Percentiles rank a stretch among this genome's conserved stretches.
Evolutionary conservation across 2,329 filamentous ascomycete genomes (phyloP).

Genomic region (Fusarium siculi): DNA sequence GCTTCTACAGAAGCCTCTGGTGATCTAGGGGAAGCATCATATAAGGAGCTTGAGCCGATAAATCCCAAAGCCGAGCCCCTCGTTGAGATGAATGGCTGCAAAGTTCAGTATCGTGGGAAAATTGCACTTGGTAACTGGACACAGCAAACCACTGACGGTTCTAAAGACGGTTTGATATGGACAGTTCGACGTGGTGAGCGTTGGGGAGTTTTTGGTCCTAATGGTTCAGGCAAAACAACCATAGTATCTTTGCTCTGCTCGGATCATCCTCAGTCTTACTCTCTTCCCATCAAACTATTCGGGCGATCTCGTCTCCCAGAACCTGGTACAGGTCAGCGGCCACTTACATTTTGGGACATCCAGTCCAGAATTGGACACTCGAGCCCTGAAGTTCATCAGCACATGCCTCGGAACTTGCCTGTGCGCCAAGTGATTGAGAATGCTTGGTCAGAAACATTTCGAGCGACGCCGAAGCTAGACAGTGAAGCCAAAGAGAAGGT

Average conservation of each 20-base stretch:
- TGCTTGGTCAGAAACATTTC: conserved; percentile 91
- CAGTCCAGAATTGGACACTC: conserved; percentile 92
- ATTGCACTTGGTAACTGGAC: conserved; percentile 84
- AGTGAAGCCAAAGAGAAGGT: conserved; percentile 67
- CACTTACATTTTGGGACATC: conserved; percentile 92
- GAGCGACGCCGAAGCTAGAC: conserved; percentile 73
- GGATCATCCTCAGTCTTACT: conserved; percentile 95
- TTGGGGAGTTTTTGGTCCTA: conserved; percentile 93
- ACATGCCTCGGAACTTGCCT: conserved; percentile 83
- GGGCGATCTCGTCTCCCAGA: conserved; percentile 82
- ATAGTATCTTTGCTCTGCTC: conserved; percentile 92
- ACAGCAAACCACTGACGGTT: conserved; percentile 63
- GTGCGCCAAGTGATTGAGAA: conserved; percentile 82
- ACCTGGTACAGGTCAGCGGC: conserved; percentile 70
- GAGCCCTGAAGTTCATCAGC: conserved; percentile 91
- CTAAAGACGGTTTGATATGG: conserved; percentile 78
- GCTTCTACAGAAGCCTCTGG: conserved; percentile 13
- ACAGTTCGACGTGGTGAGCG: conserved; percentile 83
- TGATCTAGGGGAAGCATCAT: conserved; percentile 13
- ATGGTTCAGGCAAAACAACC: conserved; percentile 96
- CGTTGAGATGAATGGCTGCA: conserved; percentile 88
- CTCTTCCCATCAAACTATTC: conserved; percentile 86
- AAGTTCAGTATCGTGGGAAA: conserved; percentile 82
- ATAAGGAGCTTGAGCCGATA: conserved; percentile 35
- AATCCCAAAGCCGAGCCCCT: conserved; percentile 69